Base-by-base conservation (phyloP, 352 stramenopile genomes). In the Phytophthora fragariaefolia region DNA sequence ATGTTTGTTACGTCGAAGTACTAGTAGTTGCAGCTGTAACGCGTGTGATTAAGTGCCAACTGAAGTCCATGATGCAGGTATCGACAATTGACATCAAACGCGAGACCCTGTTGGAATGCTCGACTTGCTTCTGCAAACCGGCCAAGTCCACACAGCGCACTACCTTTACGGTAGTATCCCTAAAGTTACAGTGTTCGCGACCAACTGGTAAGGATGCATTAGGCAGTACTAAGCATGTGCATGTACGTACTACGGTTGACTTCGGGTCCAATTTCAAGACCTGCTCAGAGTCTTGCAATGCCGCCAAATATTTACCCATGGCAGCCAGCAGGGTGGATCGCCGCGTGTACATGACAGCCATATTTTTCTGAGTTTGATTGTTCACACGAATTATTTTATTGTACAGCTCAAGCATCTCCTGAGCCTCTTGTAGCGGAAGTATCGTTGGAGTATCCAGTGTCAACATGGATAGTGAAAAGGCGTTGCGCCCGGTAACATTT, bases 131-230 rank as follows among this genome's bases (percentile, higher is more conserved):
- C 82, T 1, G 73, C 74, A 47, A 83, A 91, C 1, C 71, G 56
- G 7, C 64, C 53, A 27, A 91, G 59, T 2, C 71, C 80, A 40
- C 73, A 91, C 9, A 93, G 46, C 7, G 85, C 85, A 53, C 73
- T 89, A 12, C 85, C 82, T 50, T 87, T 88, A 17, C 85, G 85
- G 54, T 83, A 93, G 50, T 91, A 91, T 9, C 75, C 82, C 84
- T 92, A n/a, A n/a, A n/a, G n/a, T n/a, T n/a, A n/a, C n/a, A n/a
- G n/a, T n/a, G n/a, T n/a, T n/a, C n/a, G n/a, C n/a, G n/a, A n/a
- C n/a, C n/a, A n/a, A n/a, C n/a, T n/a, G n/a, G n/a, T n/a, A n/a
- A n/a, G n/a, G n/a, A n/a, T n/a, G n/a, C n/a, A n/a, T n/a, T n/a
- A n/a, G n/a, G n/a, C n/a, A n/a, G n/a, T n/a, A n/a, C n/a, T n/a